Percentiles rank a stretch among this genome's conserved stretches.
phyloP scores from a whole-genome alignment of 495 filamentous ascomycete species.

The Ramalina intermedia region DNA sequence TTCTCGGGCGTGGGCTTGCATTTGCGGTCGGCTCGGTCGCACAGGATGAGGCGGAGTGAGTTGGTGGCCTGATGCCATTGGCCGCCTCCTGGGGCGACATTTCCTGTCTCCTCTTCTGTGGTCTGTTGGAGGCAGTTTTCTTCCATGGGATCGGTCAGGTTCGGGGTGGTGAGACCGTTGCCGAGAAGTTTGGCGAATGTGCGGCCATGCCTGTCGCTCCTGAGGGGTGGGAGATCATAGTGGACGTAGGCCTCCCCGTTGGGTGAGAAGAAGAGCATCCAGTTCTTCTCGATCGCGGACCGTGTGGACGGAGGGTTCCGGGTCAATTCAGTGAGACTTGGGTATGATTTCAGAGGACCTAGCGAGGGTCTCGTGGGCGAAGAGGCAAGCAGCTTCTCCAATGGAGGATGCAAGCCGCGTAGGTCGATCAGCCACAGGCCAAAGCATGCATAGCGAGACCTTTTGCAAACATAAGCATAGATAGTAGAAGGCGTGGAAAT shows the following conservation, averaged over 20 bases:
- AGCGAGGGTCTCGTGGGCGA: slow-evolving; percentile 19
- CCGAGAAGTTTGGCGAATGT: slow-evolving; percentile 26
- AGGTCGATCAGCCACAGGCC: slow-evolving; percentile 29
- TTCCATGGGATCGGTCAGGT: slow-evolving; percentile 22
- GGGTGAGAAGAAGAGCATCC: slow-evolving; percentile 23
- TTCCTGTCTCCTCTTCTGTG: slow-evolving; percentile 5
- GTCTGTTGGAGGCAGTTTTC: slow-evolving; percentile 17
- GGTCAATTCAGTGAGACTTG: slow-evolving; percentile 25
- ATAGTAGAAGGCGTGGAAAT: not conserved
- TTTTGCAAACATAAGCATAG: not conserved
- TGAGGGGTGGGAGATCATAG: slow-evolving; percentile 18
- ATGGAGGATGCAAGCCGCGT: slow-evolving; percentile 18
- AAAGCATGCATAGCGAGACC: slow-evolving; percentile 29
- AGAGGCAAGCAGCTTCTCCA: slow-evolving; percentile 20
- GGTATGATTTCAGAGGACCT: slow-evolving; percentile 25
- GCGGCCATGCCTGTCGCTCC: slow-evolving; percentile 6
- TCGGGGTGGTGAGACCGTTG: slow-evolving; percentile 24
- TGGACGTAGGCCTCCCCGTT: slow-evolving; percentile 19
- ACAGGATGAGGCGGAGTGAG: slow-evolving; percentile 24
- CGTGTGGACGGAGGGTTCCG: slow-evolving; percentile 22
- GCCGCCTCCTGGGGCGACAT: slow-evolving; percentile 1
- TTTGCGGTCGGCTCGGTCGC: slow-evolving; percentile 14
- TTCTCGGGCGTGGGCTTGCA: slow-evolving; percentile 16
- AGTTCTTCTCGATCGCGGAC: slow-evolving; percentile 26
- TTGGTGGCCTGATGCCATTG: slow-evolving; percentile 28